Percentiles rank a stretch among this genome's conserved stretches.
Evolutionary conservation across 305 asterid species (phyloP).

Genomic region (Solanum aculeatissimum): DNA sequence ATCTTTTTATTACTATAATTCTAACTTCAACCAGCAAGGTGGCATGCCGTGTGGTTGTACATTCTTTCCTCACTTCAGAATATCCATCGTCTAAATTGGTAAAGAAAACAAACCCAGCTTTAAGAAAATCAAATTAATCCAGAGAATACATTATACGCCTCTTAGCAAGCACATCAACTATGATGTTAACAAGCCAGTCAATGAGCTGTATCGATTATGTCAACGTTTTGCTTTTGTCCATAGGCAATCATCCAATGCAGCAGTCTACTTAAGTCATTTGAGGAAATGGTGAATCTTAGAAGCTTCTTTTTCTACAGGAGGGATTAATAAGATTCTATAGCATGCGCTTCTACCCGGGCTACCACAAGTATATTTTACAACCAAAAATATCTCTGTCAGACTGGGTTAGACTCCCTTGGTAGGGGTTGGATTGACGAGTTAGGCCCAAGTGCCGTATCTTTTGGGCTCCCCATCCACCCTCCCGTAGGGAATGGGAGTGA

Average conservation of each 20-base stretch:
- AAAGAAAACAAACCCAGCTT: not conserved
- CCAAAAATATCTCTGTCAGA: not conserved
- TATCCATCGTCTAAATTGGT: not conserved
- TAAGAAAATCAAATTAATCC: not conserved
- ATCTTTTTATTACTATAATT: not conserved
- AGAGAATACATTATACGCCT: not conserved
- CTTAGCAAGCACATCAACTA: not conserved
- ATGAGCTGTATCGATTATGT: not conserved
- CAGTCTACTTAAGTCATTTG: not conserved
- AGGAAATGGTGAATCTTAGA: not conserved
- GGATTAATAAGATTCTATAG: not conserved
- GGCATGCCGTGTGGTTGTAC: not conserved
- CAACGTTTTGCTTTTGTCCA: not conserved
- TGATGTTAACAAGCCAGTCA: not conserved
- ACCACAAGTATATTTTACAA: not conserved
- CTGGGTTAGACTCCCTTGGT: no score
- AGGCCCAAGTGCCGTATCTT: no score
- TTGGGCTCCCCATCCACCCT: no score
- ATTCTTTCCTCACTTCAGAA: not conserved
- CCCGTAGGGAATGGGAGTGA: no score
- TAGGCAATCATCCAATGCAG: not conserved
- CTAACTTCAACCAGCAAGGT: not conserved
- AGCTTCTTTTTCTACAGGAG: not conserved
- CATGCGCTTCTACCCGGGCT: not conserved
- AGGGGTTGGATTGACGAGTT: no score